Conservation (phyloP, 768 basidiomycete species). For the Amanita jacksonii region DNA sequence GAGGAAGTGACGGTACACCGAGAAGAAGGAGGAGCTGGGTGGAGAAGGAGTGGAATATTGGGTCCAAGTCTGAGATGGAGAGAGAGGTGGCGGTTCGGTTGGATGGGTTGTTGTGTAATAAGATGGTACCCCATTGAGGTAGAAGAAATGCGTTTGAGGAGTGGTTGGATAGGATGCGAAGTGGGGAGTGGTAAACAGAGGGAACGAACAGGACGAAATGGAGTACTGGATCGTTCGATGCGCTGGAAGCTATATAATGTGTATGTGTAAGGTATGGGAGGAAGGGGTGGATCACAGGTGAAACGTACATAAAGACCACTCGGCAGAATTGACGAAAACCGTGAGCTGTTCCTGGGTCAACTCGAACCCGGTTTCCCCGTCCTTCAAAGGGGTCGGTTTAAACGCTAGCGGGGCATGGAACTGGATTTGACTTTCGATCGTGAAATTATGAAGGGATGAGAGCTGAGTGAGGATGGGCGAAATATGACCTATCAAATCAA, state of each 20-base stretch:
- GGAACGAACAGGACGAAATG: conserved; percentile 91
- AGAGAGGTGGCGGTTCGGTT: conserved; percentile 15
- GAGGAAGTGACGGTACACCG: conserved; percentile 60
- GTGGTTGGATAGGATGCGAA: conserved; percentile 55
- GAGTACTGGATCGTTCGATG: conserved; percentile 87
- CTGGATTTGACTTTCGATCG: conserved; percentile 90
- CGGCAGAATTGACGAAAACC: conserved; percentile 91
- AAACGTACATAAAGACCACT: conserved; percentile 82
- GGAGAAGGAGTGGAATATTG: conserved; percentile 55
- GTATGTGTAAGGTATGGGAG: not conserved
- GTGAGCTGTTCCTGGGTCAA: conserved; percentile 78
- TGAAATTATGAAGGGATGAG: conserved; percentile 74
- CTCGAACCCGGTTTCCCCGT: conserved; percentile 38
- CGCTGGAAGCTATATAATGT: conserved; percentile 63
- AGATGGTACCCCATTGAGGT: conserved; percentile 91
- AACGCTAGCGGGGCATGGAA: conserved; percentile 88
- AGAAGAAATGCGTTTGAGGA: conserved; percentile 63
- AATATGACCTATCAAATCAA: conserved; percentile 70
- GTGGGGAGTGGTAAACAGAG: conserved; percentile 52
- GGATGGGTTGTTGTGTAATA: conserved; percentile 50
- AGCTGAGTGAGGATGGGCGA: conserved; percentile 54
- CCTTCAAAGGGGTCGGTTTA: conserved; percentile 37
- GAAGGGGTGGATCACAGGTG: not conserved
- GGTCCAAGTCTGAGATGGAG: conserved; percentile 33
- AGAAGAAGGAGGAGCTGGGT: conserved; percentile 72